A percentile compares a stretch with the other conserved stretches of the same genome.
Evolutionary conservation across 2,329 filamentous ascomycete species (phyloP).

Genomic region (Lecanicillium sp.): DNA sequence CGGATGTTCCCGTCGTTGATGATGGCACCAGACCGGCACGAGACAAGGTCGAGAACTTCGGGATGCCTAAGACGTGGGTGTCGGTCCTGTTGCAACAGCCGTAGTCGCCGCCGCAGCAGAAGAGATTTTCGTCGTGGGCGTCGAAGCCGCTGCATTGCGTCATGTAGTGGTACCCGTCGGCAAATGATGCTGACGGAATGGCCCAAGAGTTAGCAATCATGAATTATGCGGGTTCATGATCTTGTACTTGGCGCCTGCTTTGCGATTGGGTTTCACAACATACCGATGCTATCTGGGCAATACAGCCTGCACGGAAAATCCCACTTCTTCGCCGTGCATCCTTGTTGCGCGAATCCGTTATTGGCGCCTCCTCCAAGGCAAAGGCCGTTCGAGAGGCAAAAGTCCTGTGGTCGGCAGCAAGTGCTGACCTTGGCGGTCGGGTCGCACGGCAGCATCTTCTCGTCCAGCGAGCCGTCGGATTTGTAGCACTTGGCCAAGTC

Average conservation of each 20-base stretch:
- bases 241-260: not conserved
- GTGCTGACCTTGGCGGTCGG: conserved; percentile 6
- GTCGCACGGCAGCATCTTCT: conserved; percentile 7
- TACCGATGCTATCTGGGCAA: conserved; percentile 5
- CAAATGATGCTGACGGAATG: not conserved
- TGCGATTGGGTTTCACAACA: not conserved
- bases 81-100: conserved; percentile 2
- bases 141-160: conserved; percentile 11
- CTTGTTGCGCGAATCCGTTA: conserved; percentile 4
- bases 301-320: conserved; percentile 7
- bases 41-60: conserved; percentile 3
- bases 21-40: not conserved
- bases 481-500: conserved; percentile 5
- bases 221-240: not conserved
- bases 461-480: not conserved
- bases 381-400: conserved; percentile 8
- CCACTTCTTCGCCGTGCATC: not conserved
- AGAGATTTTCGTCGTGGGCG: not conserved
- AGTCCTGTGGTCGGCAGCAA: conserved; percentile 4
- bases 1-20: not conserved
- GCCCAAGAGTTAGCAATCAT: not conserved
- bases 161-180: conserved; percentile 2
- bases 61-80: not conserved
- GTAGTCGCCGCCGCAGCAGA: conserved; percentile 10
- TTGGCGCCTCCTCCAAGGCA: conserved; percentile 7